These are phyloP conservation scores for Insectozyma bohioensis DNA, from an alignment of 1,139 yeast species.

Conservation along the genomic window DNA sequence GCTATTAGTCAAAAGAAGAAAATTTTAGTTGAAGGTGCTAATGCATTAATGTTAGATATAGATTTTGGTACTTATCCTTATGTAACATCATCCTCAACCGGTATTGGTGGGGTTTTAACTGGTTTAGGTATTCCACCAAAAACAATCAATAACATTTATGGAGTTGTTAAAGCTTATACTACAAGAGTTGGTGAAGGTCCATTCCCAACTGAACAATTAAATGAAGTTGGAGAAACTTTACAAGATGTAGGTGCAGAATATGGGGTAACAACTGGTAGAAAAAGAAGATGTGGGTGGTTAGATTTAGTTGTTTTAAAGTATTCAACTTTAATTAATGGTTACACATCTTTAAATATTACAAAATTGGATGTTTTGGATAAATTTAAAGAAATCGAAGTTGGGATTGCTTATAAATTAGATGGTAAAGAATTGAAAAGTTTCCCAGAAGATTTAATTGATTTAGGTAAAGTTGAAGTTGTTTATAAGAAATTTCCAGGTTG, in stretches of 20 bases:
- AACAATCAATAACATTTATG: conserved; percentile 75
- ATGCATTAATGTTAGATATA: conserved; percentile 95
- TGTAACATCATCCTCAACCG: conserved; percentile 93
- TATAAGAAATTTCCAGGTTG: conserved; percentile 93
- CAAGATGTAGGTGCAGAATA: conserved; percentile 92
- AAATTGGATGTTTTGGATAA: conserved; percentile 92
- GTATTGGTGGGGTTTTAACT: conserved; percentile 97
- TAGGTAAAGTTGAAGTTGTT: conserved; percentile 88
- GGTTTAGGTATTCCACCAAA: conserved; percentile 95
- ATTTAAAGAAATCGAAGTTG: conserved; percentile 84
- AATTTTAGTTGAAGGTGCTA: conserved; percentile 95
- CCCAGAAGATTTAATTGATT: conserved; percentile 86
- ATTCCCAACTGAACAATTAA: conserved; percentile 96
- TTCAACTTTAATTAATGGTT: conserved; percentile 89
- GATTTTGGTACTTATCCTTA: conserved; percentile 98
- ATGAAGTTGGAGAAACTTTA: conserved; percentile 79
- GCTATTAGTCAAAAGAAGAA: conserved; percentile 78
- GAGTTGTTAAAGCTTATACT: conserved; percentile 98
- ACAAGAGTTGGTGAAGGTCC: conserved; percentile 99
- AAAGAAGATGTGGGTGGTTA: conserved; percentile 99
- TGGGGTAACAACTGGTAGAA: conserved; percentile 99
- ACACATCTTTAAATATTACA: conserved; percentile 90
- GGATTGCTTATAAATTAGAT: conserved; percentile 72
- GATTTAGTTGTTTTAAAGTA: conserved; percentile 93
- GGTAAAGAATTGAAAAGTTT: conserved; percentile 75